phyloP scores from a whole-genome alignment of 2,329 filamentous ascomycete genomes.

The Penicillium hesseltinei region DNA sequence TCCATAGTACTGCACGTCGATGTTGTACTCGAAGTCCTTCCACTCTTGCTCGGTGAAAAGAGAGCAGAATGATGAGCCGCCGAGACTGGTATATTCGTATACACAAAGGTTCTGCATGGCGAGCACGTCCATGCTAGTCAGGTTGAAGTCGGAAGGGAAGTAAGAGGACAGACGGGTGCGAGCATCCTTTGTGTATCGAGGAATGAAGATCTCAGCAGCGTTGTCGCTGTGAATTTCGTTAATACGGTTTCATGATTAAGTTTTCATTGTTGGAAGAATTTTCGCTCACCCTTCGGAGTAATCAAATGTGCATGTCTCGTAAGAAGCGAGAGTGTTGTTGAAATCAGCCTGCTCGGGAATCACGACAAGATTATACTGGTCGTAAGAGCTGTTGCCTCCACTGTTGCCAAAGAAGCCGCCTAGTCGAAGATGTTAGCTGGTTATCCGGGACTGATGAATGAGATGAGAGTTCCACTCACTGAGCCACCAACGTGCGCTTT shows the following conservation, averaged over 20 bases:
- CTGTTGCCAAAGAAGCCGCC: slow-evolving; percentile 25
- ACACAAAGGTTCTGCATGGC: slow-evolving; percentile 55
- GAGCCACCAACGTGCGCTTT: slow-evolving; percentile 48
- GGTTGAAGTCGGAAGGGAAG: slow-evolving; percentile 48
- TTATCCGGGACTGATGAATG: background rate
- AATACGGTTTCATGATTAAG: background rate
- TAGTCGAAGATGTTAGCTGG: slow-evolving; percentile 5
- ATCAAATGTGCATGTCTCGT: slow-evolving; percentile 51
- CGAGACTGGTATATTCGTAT: slow-evolving; percentile 54
- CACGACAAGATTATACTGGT: slow-evolving; percentile 46
- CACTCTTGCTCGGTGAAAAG: slow-evolving; percentile 57
- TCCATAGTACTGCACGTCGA: slow-evolving; percentile 53
- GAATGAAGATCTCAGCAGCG: slow-evolving; percentile 42
- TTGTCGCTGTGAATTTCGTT: slow-evolving; percentile 21
- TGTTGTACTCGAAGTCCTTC: slow-evolving; percentile 53
- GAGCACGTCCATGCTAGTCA: slow-evolving; percentile 53
- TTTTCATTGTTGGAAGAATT: background rate
- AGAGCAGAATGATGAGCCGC: slow-evolving; percentile 52
- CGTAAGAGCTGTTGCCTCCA: slow-evolving; percentile 29
- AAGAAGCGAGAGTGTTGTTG: slow-evolving; percentile 55
- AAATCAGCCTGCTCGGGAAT: slow-evolving; percentile 52
- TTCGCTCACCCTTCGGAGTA: slow-evolving; percentile 18
- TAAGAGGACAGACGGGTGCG: slow-evolving; percentile 48
- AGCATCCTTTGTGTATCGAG: slow-evolving; percentile 47
- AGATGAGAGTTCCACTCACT: slow-evolving; percentile 27